Conservation (phyloP, 2,329 filamentous ascomycete species). For the Alternaria novae-zelandiae region DNA sequence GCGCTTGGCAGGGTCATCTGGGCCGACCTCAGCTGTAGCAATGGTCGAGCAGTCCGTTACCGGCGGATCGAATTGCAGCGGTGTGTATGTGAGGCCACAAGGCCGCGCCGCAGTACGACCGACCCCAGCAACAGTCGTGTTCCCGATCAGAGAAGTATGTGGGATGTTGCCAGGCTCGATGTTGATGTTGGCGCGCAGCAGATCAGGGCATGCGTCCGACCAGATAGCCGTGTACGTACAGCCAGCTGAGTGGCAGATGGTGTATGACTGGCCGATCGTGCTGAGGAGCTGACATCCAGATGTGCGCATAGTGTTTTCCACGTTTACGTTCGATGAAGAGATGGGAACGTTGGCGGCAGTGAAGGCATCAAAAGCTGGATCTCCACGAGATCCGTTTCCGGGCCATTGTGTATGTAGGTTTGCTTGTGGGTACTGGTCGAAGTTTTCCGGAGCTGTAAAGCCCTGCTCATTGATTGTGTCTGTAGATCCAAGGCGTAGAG, state of each 20-base stretch:
- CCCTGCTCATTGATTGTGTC: conserved; percentile 16
- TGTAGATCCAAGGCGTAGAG: conserved; percentile 18
- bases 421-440: conserved; percentile 21
- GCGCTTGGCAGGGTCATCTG: conserved; percentile 15
- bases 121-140: conserved; percentile 1
- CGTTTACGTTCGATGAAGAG: conserved; percentile 21
- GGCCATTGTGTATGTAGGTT: conserved; percentile 30
- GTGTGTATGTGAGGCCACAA: conserved; percentile 28
- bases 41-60: conserved; percentile 21
- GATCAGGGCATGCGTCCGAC: conserved; percentile 28
- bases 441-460: conserved; percentile 22
- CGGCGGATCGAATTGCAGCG: conserved; percentile 22
- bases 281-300: conserved; percentile 23
- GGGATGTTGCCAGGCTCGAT: conserved; percentile 27
- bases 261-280: conserved; percentile 26
- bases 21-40: conserved; percentile 18
- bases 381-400: conserved; percentile 21
- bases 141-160: conserved; percentile 17
- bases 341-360: conserved; percentile 20
- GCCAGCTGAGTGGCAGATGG: conserved; percentile 27
- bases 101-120: conserved; percentile 23
- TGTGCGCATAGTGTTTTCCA: conserved; percentile 26
- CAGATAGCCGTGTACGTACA: conserved; percentile 29
- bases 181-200: conserved; percentile 31
- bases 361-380: conserved; percentile 29